Evolutionary conservation across 2,329 filamentous ascomycete species (phyloP), one percentile per base, ranked within the genome.

Genomic region (Nannizzia gypsea): DNA sequence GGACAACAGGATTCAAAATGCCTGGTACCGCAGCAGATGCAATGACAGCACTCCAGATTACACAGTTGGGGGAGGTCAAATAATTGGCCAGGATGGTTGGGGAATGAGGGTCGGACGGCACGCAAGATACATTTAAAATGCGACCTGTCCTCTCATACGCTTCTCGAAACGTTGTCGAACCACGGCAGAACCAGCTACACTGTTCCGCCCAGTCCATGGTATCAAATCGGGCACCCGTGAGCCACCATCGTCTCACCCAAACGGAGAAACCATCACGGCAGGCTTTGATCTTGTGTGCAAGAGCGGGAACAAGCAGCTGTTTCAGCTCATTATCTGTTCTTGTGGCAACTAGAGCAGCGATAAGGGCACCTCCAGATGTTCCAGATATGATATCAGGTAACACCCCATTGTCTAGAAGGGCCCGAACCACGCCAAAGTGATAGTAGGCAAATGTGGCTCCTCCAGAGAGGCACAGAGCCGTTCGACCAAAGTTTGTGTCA

Each of bases 361-460:
- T 85, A 6, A 99, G 78, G 11, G 93, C 93, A 57, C 93, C 93
- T 4, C 93, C 93, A 63, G 91, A 96, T 1, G 93, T 99, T 9
- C 93, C 93, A 0, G 93, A 96, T 64, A 99, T 96, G 66, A 99
- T 92, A 64, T 95, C 88, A 0, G 93, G 93, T 0, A 99, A 77
- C 1, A 95, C 79, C 61, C 88, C 83, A 11, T 90, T 88, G 67
- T 97, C 93, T 4, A 97, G 78, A 3, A 97, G 80, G 6, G 91
- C 92, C 71, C 90, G 92, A 56, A 93, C 83, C 8, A 99, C 89
- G 9, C 93, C 93, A 64, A 96, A 90, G 71, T 99, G 93, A 71
- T 97, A 97, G 71, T 96, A 97, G 3, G 93, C 90, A 73, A 99
- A 96, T 0, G 88, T 89, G 2, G 92, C 93, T 0, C 93, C 93